Conservation (phyloP, 2,329 filamentous ascomycete species). For the Fusarium proliferatum region DNA sequence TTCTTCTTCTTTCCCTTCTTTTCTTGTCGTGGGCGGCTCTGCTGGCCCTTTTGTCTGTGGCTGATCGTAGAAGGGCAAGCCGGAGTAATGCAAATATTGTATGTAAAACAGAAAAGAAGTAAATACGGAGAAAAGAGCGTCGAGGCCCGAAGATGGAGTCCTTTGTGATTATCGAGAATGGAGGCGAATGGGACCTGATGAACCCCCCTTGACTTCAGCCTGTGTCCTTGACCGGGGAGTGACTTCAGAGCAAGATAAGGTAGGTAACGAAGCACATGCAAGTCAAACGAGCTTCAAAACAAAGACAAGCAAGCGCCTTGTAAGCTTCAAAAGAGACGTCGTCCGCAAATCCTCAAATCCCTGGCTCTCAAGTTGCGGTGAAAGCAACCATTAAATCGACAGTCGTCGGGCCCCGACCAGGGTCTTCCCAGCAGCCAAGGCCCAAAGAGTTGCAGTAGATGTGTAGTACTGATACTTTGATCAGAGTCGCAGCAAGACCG, state of each 20-base stretch:
- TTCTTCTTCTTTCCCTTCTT: neutral
- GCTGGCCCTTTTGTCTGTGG: constrained; percentile 6
- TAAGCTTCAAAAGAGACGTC: constrained; percentile 25
- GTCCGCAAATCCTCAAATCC: constrained; percentile 26
- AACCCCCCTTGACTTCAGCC: constrained; percentile 1
- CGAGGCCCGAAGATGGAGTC: constrained; percentile 20
- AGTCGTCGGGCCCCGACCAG: constrained; percentile 33
- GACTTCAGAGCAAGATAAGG: constrained; percentile 5
- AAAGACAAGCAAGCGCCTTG: constrained; percentile 9
- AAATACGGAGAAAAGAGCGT: constrained; percentile 23
- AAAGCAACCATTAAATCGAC: constrained; percentile 40
- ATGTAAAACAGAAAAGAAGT: neutral
- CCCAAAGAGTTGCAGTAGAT: constrained; percentile 6
- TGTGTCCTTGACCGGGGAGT: constrained; percentile 5
- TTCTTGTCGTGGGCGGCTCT: constrained; percentile 13
- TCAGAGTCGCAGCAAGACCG: neutral
- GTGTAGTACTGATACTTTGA: constrained; percentile 3
- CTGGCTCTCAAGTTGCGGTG: constrained; percentile 46
- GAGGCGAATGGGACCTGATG: constrained; percentile 1
- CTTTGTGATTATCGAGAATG: constrained; percentile 10
- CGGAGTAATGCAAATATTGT: neutral
- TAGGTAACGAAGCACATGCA: constrained; percentile 19
- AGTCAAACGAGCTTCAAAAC: neutral
- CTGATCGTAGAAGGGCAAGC: constrained; percentile 1
- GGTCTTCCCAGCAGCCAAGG: constrained; percentile 40